These are phyloP conservation scores for Dichotomopilus funicola DNA, from an alignment of 2,329 filamentous ascomycete genomes.

Conservation along the genomic window DNA sequence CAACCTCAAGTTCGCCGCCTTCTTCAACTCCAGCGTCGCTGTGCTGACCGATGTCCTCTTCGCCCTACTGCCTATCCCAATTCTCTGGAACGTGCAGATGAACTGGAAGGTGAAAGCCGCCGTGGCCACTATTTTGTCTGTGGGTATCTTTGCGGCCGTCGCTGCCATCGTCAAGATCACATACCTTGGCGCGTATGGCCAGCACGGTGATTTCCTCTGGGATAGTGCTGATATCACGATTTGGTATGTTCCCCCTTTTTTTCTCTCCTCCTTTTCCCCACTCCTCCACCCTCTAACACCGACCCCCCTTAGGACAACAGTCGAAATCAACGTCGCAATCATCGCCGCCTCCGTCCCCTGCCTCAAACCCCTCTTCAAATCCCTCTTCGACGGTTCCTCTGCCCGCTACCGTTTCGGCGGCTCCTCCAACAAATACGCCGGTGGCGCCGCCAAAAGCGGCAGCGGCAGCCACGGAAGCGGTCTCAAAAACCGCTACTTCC, in stretches of 20 bases:
- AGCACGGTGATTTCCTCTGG: conserved; percentile 26
- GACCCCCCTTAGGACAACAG: conserved; percentile 21
- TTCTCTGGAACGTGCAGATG: conserved; percentile 27
- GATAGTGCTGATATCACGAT: conserved; percentile 27
- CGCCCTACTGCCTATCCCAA: conserved; percentile 25
- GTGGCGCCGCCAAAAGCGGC: conserved; percentile 4
- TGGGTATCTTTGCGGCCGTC: conserved; percentile 26
- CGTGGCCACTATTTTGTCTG: conserved; percentile 23
- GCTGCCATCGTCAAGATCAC: conserved; percentile 26
- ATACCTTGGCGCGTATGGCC: conserved; percentile 22
- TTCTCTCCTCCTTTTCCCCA: background rate
- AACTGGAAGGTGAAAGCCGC: conserved; percentile 25
- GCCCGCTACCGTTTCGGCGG: conserved; percentile 27
- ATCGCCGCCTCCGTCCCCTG: conserved; percentile 26
- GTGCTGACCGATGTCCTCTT: conserved; percentile 26
- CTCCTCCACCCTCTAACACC: background rate
- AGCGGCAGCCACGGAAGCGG: background rate
- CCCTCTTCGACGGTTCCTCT: conserved; percentile 21
- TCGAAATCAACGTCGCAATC: conserved; percentile 27
- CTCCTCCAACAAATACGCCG: conserved; percentile 13
- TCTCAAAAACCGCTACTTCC: too few species aligned
- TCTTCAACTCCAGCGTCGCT: conserved; percentile 25
- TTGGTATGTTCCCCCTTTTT: conserved; percentile 17
- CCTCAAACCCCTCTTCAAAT: conserved; percentile 26
- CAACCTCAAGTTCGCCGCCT: conserved; percentile 25